Conservation (phyloP, 23 red algal genomes). For the Gracilaria vermiculophylla region DNA sequence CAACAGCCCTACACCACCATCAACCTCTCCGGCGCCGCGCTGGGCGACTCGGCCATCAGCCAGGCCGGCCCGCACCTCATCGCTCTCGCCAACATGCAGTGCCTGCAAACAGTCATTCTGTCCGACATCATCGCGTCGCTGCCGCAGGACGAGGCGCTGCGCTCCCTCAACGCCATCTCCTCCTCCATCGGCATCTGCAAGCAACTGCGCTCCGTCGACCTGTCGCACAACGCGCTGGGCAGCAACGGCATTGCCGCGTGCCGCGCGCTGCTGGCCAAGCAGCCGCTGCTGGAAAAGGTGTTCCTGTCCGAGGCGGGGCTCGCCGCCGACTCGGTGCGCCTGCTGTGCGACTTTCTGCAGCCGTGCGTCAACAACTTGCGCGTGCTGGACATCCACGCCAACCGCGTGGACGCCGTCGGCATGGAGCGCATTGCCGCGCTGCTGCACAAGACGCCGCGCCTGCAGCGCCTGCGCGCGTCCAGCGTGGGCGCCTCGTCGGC, state of each 20-base stretch:
- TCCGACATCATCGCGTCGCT: constrained; percentile 45
- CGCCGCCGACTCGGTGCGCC: constrained; percentile 62
- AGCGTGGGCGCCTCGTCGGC: constrained; percentile 35
- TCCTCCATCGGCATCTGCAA: constrained; percentile 15
- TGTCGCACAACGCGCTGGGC: constrained; percentile 86
- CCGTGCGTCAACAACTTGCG: neutral
- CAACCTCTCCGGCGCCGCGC: constrained; percentile 21
- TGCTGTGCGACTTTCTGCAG: constrained; percentile 60
- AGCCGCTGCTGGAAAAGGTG: constrained; percentile 13
- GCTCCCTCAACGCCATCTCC: constrained; percentile 19
- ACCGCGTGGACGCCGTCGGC: constrained; percentile 70
- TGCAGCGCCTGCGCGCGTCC: constrained; percentile 66
- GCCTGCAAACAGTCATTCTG: constrained; percentile 29
- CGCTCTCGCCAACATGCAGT: constrained; percentile 22
- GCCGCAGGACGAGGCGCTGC: constrained; percentile 44
- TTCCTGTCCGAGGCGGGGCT: constrained; percentile 65
- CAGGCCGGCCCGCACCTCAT: constrained; percentile 2
- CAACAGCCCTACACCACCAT: constrained; percentile 48
- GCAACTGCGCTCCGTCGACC: constrained; percentile 57
- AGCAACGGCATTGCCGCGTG: constrained; percentile 69
- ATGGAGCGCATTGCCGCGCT: constrained; percentile 48
- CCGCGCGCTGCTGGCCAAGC: constrained; percentile 32
- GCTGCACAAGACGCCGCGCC: constrained; percentile 48
- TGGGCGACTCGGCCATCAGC: constrained; percentile 31
- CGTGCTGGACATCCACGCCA: constrained; percentile 69